Conservation (phyloP, 345 rosid genomes). For the Lagerstroemia speciosa region DNA sequence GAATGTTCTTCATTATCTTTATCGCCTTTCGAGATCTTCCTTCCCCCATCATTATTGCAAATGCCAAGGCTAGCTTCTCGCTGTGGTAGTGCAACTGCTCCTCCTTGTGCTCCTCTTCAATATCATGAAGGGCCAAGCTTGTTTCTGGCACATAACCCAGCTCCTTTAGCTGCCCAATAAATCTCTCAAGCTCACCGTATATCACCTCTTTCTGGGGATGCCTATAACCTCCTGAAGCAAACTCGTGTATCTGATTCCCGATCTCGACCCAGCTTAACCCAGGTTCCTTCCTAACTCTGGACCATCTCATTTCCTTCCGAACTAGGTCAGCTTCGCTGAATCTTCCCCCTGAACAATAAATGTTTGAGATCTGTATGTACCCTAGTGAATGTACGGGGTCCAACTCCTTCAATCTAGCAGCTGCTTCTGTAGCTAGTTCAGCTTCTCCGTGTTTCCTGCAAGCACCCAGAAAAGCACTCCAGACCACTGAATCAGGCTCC, state of each 20-base stretch:
- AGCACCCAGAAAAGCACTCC: conserved; percentile 80
- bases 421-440: conserved; percentile 49
- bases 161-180: conserved; percentile 54
- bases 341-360: conserved; percentile 60
- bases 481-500: conserved; percentile 70
- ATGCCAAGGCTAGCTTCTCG: conserved; percentile 78
- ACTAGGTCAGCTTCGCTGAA: conserved; percentile 52
- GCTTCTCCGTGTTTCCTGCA: conserved; percentile 76
- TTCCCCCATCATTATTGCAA: conserved; percentile 43
- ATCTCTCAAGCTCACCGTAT: conserved; percentile 30
- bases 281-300: conserved; percentile 65
- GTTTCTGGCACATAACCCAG: conserved; percentile 70
- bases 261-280: conserved; percentile 86
- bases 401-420: conserved; percentile 47
- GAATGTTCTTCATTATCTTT: conserved; percentile 68
- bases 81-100: conserved; percentile 63
- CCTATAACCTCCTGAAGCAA: conserved; percentile 62
- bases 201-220: conserved; percentile 55
- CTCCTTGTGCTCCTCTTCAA: conserved; percentile 71
- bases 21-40: conserved; percentile 22
- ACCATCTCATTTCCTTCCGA: conserved; percentile 53
- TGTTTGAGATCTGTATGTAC: conserved; percentile 76
- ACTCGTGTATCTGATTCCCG: conserved; percentile 54
- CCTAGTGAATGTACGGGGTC: conserved; percentile 58
- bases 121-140: conserved; percentile 52